phyloP scores from a whole-genome alignment of 2,329 filamentous ascomycete genomes.

The Neobulgaria alba region DNA sequence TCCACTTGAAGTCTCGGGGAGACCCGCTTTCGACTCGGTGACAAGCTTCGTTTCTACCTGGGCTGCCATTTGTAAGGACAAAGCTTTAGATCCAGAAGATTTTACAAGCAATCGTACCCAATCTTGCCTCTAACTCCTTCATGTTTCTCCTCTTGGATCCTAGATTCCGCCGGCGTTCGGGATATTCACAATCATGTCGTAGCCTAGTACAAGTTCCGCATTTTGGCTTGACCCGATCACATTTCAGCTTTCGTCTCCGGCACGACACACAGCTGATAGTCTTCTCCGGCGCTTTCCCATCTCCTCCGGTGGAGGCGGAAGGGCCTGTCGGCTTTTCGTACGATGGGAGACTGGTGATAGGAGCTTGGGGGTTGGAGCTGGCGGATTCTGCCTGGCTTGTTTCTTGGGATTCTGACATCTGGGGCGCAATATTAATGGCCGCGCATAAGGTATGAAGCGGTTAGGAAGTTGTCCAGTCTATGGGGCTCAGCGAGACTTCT shows the following conservation, averaged over 20 bases:
- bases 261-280: conserved; percentile 78
- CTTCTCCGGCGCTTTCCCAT: conserved; percentile 30
- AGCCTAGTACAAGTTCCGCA: conserved; percentile 74
- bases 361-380: background rate
- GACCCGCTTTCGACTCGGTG: conserved; percentile 27
- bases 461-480: no score
- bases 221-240: conserved; percentile 70
- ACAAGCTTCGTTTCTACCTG: conserved; percentile 67
- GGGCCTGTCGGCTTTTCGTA: background rate
- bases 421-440: no score
- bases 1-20: conserved; percentile 1
- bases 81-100: background rate
- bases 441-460: no score
- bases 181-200: conserved; percentile 74
- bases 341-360: background rate
- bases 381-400: background rate
- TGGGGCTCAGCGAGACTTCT: no score
- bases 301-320: no score
- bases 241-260: conserved; percentile 76
- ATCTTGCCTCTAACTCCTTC: conserved; percentile 76
- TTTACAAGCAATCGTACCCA: conserved; percentile 49
- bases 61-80: conserved; percentile 56
- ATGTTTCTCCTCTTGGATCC: conserved; percentile 85
- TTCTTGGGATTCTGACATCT: background rate
- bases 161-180: conserved; percentile 81